phyloP scores from a whole-genome alignment of 2,329 filamentous ascomycete species.

The Leptographium flavum region DNA sequence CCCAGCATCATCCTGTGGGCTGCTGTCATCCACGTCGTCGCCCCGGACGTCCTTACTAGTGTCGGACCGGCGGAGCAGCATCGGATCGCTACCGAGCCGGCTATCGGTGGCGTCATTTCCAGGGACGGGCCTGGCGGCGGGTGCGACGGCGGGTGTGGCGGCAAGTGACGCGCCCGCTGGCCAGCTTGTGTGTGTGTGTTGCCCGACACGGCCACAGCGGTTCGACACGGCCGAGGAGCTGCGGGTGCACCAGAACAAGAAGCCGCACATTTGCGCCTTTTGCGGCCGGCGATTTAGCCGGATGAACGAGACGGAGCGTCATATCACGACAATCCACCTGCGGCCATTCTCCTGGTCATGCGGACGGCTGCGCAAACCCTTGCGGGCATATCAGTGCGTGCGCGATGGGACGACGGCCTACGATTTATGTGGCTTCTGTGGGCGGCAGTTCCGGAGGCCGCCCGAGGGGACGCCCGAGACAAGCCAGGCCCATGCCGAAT shows the following conservation, averaged over 20 bases:
- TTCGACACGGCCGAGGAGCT: conserved; percentile 10
- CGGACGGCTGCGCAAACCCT: conserved; percentile 5
- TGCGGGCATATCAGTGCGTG: conserved; percentile 9
- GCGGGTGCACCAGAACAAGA: conserved; percentile 10
- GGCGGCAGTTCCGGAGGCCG: conserved; percentile 6
- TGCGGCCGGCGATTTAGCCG: conserved; percentile 11
- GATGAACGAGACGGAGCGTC: conserved; percentile 13
- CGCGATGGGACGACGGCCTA: conserved; percentile 5
- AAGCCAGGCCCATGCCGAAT: background rate
- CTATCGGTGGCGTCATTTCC: conserved; percentile 8
- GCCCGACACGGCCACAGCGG: conserved; percentile 10
- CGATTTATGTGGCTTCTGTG: conserved; percentile 11
- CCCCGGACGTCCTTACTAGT: conserved; percentile 9
- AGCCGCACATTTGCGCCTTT: conserved; percentile 13
- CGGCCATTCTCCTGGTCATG: conserved; percentile 12
- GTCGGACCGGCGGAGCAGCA: conserved; percentile 9
- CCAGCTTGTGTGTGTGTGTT: conserved; percentile 7
- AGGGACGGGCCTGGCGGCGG: background rate
- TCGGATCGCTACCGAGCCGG: conserved; percentile 11
- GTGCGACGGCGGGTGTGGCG: background rate
- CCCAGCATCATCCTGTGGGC: conserved; percentile 8
- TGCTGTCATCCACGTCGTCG: conserved; percentile 8
- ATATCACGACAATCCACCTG: conserved; percentile 12
- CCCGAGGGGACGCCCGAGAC: background rate
- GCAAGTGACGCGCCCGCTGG: background rate